These are phyloP conservation scores for Blastobotrys elegans DNA, from an alignment of 1,139 yeast genomes.

Conservation along the genomic window DNA sequence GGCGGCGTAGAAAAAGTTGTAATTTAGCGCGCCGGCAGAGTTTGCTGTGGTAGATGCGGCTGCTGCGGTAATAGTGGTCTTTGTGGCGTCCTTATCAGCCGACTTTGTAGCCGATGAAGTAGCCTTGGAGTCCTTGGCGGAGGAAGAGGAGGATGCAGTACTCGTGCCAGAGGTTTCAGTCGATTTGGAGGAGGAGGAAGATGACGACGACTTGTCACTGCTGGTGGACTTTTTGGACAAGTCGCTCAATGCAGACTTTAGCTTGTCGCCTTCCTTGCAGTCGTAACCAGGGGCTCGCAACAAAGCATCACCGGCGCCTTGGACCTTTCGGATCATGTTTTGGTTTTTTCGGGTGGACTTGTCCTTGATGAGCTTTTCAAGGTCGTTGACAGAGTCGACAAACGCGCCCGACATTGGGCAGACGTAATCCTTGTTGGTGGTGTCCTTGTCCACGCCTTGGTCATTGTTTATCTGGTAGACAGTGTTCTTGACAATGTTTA, in stretches of 20 bases:
- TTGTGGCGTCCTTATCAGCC: not conserved
- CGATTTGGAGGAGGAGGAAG: not conserved
- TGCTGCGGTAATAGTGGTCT: not conserved
- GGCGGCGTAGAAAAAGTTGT: not conserved
- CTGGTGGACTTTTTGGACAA: not conserved
- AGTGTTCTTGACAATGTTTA: conserved; percentile 8
- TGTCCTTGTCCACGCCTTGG: conserved; percentile 5
- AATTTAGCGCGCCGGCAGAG: not conserved
- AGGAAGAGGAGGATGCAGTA: not conserved
- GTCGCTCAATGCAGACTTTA: conserved; percentile 3
- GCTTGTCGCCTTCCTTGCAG: conserved; percentile 6
- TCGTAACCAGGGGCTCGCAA: conserved; percentile 6
- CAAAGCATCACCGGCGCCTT: conserved; percentile 9
- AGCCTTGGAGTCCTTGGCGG: not conserved
- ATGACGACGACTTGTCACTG: not conserved
- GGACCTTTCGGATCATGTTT: conserved; percentile 1
- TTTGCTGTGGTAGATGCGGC: not conserved
- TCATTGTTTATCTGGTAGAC: conserved; percentile 10
- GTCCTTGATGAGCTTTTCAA: conserved; percentile 1
- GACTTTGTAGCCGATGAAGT: not conserved
- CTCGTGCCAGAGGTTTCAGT: not conserved
- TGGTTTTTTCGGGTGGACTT: not conserved
- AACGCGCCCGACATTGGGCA: conserved; percentile 14
- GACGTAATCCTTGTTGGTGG: conserved; percentile 1
- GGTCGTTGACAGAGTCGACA: conserved; percentile 3